Conservation (phyloP, 2,329 filamentous ascomycete species). For the Colletotrichum destructivum region DNA sequence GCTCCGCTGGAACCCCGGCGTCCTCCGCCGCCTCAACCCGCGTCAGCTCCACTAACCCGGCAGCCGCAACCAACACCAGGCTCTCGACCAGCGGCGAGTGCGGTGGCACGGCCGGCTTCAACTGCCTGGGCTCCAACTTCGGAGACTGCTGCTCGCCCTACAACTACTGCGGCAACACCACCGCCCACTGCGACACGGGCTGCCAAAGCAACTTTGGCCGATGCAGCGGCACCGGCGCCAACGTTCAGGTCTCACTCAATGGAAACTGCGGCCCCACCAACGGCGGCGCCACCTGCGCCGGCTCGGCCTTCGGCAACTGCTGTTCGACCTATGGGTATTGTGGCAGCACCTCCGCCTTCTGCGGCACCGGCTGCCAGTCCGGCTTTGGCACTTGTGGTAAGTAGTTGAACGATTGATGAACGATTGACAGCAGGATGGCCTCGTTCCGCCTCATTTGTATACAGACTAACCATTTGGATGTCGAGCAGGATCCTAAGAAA, state of each 20-base stretch:
- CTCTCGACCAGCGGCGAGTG: conserved; percentile 35
- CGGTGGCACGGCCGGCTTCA: conserved; percentile 25
- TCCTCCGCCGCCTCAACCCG: not conserved
- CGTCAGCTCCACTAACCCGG: conserved; percentile 2
- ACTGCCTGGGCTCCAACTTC: conserved; percentile 38
- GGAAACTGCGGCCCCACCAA: conserved; percentile 28
- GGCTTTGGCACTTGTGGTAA: conserved; percentile 33
- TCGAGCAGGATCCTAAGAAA: not conserved
- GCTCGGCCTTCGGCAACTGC: conserved; percentile 41
- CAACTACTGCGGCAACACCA: conserved; percentile 42
- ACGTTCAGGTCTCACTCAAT: conserved; percentile 28
- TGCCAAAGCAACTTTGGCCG: conserved; percentile 43
- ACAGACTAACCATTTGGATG: not conserved
- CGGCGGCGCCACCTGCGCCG: conserved; percentile 23
- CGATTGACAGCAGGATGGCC: too few relatives aligned
- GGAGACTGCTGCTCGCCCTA: conserved; percentile 45
- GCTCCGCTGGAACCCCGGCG: not conserved
- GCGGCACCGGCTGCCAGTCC: conserved; percentile 40
- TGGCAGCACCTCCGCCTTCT: conserved; percentile 42
- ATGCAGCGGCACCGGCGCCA: conserved; percentile 25
- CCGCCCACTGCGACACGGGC: conserved; percentile 43
- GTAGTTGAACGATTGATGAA: conserved; percentile 19
- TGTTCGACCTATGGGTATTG: conserved; percentile 45
- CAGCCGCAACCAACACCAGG: conserved; percentile 28
- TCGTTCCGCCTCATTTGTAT: too few relatives aligned